Base-by-base conservation (phyloP, 441 rosid genomes). In the Iberis amara region DNA sequence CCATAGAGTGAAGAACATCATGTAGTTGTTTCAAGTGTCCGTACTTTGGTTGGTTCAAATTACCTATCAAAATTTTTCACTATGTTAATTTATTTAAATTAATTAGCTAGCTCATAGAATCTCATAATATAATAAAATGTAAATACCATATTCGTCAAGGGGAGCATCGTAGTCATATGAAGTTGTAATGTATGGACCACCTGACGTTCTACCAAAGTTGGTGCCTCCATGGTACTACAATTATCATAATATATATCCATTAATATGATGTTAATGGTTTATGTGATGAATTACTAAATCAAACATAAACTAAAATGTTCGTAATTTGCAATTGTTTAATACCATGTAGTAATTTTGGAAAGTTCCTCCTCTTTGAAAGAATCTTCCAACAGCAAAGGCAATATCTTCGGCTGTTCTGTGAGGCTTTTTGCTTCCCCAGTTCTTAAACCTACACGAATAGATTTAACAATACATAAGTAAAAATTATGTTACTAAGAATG, bases 181-280 rank as follows among this genome's bases (percentile, higher is more conserved):
- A 8, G 94, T 80, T 2, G 84, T 80, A 40, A 87, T 75, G 38
- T 76, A 81, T 1, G 83, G 87, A 3, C 90, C 92, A 5, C 95
- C 94, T 0, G 86, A 40, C 0, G 77, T 77, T 52, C 75, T 75
- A 10, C 79, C 89, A 65, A 81, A 89, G 32, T 86, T 86, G 28
- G 95, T 89, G 0, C 97, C 94, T 11, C 97, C 95, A 9, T 86
- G 95, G 6, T 86, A 86, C 96, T 89, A 28, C 7, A 28, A 28
- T 1, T 4, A 28, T 21, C 12, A 42, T 8, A 23, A 46, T 6
- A 39, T 0, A 26, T 45, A 2, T 36, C 8, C 9, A 30, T 4
- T 4, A 7, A 33, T 2, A 18, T 27, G 8, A 9, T 0, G 7
- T 28, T 15, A 7, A 8, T 0, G 0, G n/a, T 55, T 5, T 42